Conservation (phyloP, 371 early-diverging fungal genomes). For the Mortierella sp. region DNA sequence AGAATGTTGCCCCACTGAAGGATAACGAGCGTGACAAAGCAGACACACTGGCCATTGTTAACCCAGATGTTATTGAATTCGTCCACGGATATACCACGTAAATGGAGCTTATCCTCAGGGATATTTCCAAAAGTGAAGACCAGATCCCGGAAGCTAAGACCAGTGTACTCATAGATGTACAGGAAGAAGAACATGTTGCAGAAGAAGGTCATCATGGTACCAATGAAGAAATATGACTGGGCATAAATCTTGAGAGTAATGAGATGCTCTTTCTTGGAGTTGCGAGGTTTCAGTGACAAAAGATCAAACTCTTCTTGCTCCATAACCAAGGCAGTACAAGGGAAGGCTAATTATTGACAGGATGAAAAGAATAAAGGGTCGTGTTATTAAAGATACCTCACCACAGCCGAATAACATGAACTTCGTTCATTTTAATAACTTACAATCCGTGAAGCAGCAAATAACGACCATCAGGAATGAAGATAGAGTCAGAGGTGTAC, state of each 20-base stretch:
- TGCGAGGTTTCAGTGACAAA: constrained; percentile 71
- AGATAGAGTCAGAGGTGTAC: constrained; percentile 73
- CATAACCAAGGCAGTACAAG: constrained; percentile 75
- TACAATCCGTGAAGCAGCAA: constrained; percentile 66
- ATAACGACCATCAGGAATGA: constrained; percentile 76
- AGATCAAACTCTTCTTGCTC: constrained; percentile 75
- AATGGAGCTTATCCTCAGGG: constrained; percentile 58
- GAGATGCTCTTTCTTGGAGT: constrained; percentile 70
- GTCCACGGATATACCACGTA: constrained; percentile 59
- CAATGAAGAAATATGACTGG: constrained; percentile 78
- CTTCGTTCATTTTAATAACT: not conserved
- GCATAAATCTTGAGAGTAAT: constrained; percentile 65
- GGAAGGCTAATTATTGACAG: constrained; percentile 47
- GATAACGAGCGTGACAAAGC: constrained; percentile 76
- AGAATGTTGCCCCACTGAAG: constrained; percentile 73
- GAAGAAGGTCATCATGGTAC: constrained; percentile 68
- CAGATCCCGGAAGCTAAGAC: constrained; percentile 60
- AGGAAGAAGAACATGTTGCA: constrained; percentile 74
- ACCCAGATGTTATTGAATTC: constrained; percentile 59
- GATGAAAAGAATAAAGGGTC: constrained; percentile 14
- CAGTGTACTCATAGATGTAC: constrained; percentile 65
- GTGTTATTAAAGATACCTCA: not conserved
- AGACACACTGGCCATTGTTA: constrained; percentile 70
- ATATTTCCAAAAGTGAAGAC: constrained; percentile 68
- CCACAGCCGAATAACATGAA: not conserved